A percentile compares a stretch with the other conserved stretches of the same genome.
Conservation (phyloP, 768 basidiomycete species). For the Boletales sp. region DNA sequence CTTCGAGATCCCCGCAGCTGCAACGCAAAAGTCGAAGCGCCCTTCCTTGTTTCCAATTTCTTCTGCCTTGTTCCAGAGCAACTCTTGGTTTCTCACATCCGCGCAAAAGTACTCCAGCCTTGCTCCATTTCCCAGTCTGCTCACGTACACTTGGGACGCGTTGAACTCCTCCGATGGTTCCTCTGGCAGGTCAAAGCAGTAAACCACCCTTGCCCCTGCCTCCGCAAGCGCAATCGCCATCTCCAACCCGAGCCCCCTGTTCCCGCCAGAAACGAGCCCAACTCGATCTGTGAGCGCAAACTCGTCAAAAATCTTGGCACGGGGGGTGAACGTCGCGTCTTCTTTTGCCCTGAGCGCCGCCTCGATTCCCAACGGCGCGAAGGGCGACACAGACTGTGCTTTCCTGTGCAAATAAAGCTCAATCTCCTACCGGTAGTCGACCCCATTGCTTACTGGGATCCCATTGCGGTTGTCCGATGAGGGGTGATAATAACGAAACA, state of each 20-base stretch:
- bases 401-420: neutral
- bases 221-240: conserved; percentile 74
- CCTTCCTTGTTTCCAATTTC: conserved; percentile 64
- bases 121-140: conserved; percentile 38
- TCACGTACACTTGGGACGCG: conserved; percentile 50
- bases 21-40: conserved; percentile 72
- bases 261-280: conserved; percentile 60
- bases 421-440: neutral
- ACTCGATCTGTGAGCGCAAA: conserved; percentile 57
- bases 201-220: conserved; percentile 65
- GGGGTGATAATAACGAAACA: too few relatives aligned
- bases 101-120: conserved; percentile 60
- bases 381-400: conserved; percentile 47
- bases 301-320: conserved; percentile 55
- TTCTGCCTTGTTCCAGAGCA: conserved; percentile 53
- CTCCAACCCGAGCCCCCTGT: conserved; percentile 77
- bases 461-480: neutral
- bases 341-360: conserved; percentile 48
- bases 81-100: conserved; percentile 63
- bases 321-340: conserved; percentile 32
- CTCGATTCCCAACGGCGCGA: conserved; percentile 60
- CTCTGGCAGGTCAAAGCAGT: conserved; percentile 63
- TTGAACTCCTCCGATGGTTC: conserved; percentile 57
- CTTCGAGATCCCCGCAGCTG: conserved; percentile 72
- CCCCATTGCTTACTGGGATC: neutral